Conservation (phyloP, 208 protist species). For the Leptomonas pyrrhocoris region DNA sequence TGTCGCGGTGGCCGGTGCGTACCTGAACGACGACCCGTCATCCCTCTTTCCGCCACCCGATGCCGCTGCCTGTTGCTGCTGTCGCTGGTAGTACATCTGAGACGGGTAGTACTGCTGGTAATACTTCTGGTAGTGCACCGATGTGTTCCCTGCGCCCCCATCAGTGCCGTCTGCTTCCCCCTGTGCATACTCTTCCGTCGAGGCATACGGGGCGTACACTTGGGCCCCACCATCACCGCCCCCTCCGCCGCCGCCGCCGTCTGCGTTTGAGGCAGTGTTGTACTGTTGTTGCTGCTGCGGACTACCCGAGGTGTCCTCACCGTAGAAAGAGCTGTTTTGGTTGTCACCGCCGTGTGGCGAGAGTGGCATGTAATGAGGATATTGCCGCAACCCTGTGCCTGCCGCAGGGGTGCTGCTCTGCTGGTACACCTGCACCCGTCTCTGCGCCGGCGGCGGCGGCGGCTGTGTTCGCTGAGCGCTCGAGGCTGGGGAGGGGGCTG, state of each 20-base stretch:
- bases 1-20: not conserved
- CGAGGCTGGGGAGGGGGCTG: not conserved
- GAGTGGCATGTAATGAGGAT: not conserved
- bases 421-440: not conserved
- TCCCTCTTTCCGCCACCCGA: not conserved
- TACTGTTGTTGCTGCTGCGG: slow-evolving; percentile 8
- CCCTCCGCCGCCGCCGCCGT: not conserved
- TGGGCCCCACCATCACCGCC: not conserved
- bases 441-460: not conserved
- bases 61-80: slow-evolving; percentile 16
- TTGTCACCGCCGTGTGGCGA: too few species aligned
- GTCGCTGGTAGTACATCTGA: slow-evolving; percentile 25
- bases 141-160: slow-evolving; percentile 11
- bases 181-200: not conserved
- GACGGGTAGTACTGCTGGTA: slow-evolving; percentile 32
- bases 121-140: slow-evolving; percentile 30
- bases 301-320: too few species aligned
- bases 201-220: not conserved
- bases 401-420: not conserved
- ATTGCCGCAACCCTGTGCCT: not conserved
- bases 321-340: too few species aligned
- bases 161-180: not conserved
- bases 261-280: not conserved
- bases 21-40: not conserved
- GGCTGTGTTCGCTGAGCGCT: not conserved